Conservation (phyloP, 306 rosid genomes). For the Lagenaria siceraria region DNA sequence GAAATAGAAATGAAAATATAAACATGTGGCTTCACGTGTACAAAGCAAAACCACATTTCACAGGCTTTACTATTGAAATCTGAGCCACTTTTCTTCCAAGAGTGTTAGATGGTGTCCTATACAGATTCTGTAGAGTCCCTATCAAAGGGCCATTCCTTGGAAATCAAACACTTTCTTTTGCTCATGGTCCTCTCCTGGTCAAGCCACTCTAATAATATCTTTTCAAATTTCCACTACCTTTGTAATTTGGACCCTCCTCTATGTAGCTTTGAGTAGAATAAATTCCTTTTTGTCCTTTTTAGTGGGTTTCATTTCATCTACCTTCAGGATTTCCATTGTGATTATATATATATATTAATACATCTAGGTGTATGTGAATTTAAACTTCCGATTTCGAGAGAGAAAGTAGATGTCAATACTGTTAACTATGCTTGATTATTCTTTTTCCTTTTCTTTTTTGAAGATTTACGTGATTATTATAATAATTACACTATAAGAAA, state of each 20-base stretch:
- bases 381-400: too few species aligned
- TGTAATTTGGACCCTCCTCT: not conserved
- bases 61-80: not conserved
- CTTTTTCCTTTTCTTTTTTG: not conserved
- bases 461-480: not conserved
- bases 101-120: not conserved
- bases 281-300: not conserved
- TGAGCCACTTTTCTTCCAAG: slow-evolving; percentile 8
- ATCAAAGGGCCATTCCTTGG: slow-evolving; percentile 9
- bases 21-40: slow-evolving; percentile 10
- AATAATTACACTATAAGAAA: not conserved
- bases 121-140: slow-evolving; percentile 8
- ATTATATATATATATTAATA: too few species aligned
- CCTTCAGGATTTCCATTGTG: not conserved
- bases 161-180: slow-evolving; percentile 1
- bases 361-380: too few species aligned
- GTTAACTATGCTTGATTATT: too few species aligned
- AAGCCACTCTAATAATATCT: slow-evolving; percentile 34
- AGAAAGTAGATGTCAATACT: too few species aligned
- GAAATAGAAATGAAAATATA: not conserved
- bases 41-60: slow-evolving; percentile 7
- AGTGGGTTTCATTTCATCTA: not conserved
- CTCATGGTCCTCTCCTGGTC: not conserved
- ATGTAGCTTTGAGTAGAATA: not conserved
- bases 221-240: not conserved